phyloP scores from a whole-genome alignment of 2,329 filamentous ascomycete species.

The Fusarium buharicum region DNA sequence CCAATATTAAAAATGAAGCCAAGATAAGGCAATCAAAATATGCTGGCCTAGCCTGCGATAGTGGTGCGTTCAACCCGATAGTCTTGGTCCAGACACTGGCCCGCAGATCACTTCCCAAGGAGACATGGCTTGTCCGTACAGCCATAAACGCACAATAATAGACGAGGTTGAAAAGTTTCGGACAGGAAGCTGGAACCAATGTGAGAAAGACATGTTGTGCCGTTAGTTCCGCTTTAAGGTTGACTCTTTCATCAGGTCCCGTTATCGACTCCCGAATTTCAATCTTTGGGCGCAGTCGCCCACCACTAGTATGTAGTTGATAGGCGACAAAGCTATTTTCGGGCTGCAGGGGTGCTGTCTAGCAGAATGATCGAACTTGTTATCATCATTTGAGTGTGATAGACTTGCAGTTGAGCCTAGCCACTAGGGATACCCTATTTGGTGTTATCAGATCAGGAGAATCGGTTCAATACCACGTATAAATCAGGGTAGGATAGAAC shows the following conservation, averaged over 20 bases:
- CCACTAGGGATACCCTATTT: not conserved
- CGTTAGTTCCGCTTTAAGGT: constrained; percentile 6
- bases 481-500: not conserved
- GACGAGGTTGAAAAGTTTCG: not conserved
- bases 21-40: not conserved
- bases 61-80: constrained; percentile 1
- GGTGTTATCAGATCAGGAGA: not conserved
- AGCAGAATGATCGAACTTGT: constrained; percentile 6
- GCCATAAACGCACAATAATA: not conserved
- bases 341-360: not conserved
- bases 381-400: constrained; percentile 4
- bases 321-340: constrained; percentile 3
- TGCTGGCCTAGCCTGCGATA: not conserved
- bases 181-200: not conserved
- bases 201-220: not conserved
- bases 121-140: not conserved
- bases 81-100: not conserved
- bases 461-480: not conserved
- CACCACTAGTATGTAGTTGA: not conserved
- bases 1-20: not conserved
- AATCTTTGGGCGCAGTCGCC: not conserved
- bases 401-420: not conserved
- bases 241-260: not conserved
- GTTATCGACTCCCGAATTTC: constrained; percentile 3
- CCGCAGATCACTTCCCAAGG: constrained; percentile 5